Base-by-base conservation (phyloP, 192 early-diverging fungal genomes). In the Coemansia sp. region DNA sequence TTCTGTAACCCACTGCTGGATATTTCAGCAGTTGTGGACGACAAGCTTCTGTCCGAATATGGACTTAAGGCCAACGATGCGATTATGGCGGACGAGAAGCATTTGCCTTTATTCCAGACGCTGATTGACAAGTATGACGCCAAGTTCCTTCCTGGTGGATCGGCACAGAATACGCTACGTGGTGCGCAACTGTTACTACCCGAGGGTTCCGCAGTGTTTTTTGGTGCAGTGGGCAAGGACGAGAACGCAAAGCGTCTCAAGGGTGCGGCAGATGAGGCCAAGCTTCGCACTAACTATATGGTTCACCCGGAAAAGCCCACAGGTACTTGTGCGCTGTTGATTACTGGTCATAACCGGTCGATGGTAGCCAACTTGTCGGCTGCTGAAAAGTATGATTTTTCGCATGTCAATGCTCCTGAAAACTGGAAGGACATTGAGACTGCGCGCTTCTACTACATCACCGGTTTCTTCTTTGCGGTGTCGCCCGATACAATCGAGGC, bases 1-100 rank as follows among this genome's bases (percentile, higher is more conserved):
- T 92, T 97, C 84, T 96, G 91, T 78, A 99, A 99, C 88, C 97
- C 97, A 51, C 85, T 99, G 68, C 90, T 99, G 68, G 97, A 99
- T 86, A 99, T 99, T 75, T 95, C 92, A 56, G 91, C 92, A 68
- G 81, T 86, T 29, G 93, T 90, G 31, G 77, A 87, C 66, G 82
- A 87, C 29, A 86, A 79, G 0, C 83, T 97, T 51, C 80, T 99
- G 54, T 74, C 74, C 39, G 94, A 96, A 87, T 97, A 92, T 80
- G 86, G 86, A 53, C 87, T 99, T 72, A 92, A 95, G 83, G 87
- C 92, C 65, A 96, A 99, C 86, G 90, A 94, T 77, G 92, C 95
- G 60, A 99, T 99, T 60, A 88, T 99, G 66, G 97, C 95, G 54
- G 91, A 87, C 39, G 91, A 89, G 30, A 85, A 88, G 70, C 95